phyloP scores from a whole-genome alignment of 257 asterid species.

The Plantago elongata region DNA sequence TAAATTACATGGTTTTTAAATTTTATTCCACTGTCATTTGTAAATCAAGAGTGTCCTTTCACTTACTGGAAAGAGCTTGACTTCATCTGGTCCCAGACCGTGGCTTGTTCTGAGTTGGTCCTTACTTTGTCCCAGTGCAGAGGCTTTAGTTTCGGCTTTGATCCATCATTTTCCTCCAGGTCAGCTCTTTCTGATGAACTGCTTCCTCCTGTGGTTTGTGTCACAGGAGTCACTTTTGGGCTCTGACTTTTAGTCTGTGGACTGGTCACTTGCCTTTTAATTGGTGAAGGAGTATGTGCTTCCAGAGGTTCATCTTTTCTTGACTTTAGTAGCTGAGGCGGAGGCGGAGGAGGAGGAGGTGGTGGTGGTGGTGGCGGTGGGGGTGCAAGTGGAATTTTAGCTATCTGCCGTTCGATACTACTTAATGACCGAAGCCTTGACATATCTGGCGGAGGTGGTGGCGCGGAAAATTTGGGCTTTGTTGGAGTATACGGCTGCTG shows the following conservation, averaged over 20 bases:
- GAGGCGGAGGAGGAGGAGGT: constrained; percentile 36
- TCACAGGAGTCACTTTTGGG: constrained; percentile 30
- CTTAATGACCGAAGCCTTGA: constrained; percentile 54
- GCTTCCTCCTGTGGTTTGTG: constrained; percentile 23
- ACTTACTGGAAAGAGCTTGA: constrained; percentile 97
- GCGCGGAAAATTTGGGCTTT: constrained; percentile 63
- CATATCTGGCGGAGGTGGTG: constrained; percentile 87
- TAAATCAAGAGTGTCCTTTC: constrained; percentile 1
- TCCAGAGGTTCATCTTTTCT: constrained; percentile 29
- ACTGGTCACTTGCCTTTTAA: constrained; percentile 25
- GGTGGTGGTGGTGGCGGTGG: constrained; percentile 46
- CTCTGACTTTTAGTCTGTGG: constrained; percentile 33
- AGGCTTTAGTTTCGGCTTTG: constrained; percentile 77
- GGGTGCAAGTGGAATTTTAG: constrained; percentile 35
- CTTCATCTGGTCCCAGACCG: constrained; percentile 93
- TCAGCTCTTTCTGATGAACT: constrained; percentile 40
- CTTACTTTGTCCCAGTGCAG: constrained; percentile 99
- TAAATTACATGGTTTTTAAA: constrained; percentile 14
- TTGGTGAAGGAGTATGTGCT: constrained; percentile 24
- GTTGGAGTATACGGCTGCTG: constrained; percentile 53
- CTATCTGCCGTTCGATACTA: constrained; percentile 37
- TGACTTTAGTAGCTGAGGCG: constrained; percentile 28
- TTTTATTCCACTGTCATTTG: not conserved
- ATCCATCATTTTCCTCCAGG: constrained; percentile 50
- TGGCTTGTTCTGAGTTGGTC: constrained; percentile 83